phyloP scores from a whole-genome alignment of 345 rosid species.

The Salix dunnii region DNA sequence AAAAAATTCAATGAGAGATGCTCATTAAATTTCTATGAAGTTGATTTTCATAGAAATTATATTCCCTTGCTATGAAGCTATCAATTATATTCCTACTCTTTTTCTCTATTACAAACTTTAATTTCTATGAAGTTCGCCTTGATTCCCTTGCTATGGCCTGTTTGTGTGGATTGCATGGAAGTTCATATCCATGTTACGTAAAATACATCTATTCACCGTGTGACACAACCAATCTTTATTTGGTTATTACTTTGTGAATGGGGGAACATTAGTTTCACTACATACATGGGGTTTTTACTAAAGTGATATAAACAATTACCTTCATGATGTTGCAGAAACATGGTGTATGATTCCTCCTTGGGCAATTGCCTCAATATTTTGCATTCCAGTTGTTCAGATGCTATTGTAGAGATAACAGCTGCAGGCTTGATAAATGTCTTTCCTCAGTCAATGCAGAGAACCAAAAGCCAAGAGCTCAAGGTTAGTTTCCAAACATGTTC shows the following conservation, averaged over 20 bases:
- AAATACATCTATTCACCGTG: too few species aligned
- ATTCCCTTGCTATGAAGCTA: too few species aligned
- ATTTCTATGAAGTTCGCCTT: too few species aligned
- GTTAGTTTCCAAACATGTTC: slow-evolving; percentile 30
- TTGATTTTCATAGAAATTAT: too few species aligned
- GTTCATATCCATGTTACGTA: too few species aligned
- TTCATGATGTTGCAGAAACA: slow-evolving; percentile 43
- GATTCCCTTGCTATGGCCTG: too few species aligned
- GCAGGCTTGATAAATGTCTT: slow-evolving; percentile 52
- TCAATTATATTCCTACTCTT: too few species aligned
- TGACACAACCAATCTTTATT: too few species aligned
- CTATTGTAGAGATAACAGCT: slow-evolving; percentile 65
- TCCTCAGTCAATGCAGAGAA: slow-evolving; percentile 56
- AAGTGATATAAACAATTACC: slow-evolving; percentile 2
- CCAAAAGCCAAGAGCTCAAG: slow-evolving; percentile 82
- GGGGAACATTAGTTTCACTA: slow-evolving; percentile 9
- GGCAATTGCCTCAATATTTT: slow-evolving; percentile 66
- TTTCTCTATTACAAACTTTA: too few species aligned
- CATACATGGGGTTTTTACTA: not conserved
- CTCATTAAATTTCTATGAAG: too few species aligned
- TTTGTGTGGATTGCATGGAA: too few species aligned
- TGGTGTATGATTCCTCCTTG: slow-evolving; percentile 67
- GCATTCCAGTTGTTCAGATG: slow-evolving; percentile 67
- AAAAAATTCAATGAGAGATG: too few species aligned
- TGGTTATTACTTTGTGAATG: not conserved